Evolutionary conservation across 768 basidiomycete species (phyloP).

Genomic region (Kwoniella newhampshirensis): DNA sequence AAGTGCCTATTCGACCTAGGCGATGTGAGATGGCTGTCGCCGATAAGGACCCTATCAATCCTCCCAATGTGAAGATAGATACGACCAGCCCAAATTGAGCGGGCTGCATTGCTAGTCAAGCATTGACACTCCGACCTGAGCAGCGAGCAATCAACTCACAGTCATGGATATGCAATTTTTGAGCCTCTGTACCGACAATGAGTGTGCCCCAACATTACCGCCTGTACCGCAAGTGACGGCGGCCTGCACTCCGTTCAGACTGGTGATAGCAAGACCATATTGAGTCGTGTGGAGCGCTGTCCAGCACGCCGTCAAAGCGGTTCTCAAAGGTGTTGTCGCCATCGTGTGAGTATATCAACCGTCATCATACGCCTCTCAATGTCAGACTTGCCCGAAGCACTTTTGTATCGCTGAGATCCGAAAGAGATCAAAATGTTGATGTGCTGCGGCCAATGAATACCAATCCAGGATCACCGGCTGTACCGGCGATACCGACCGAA

Average conservation of each 20-base stretch:
- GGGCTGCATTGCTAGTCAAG: too few species aligned
- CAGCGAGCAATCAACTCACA: conserved; percentile 26
- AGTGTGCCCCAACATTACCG: conserved; percentile 8
- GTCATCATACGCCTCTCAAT: too few species aligned
- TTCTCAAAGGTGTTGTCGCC: conserved; percentile 4
- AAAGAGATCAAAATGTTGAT: too few species aligned
- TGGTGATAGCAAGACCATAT: conserved; percentile 82
- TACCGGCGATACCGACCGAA: too few species aligned
- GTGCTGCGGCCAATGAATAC: too few species aligned
- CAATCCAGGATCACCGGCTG: too few species aligned
- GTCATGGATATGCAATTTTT: conserved; percentile 36
- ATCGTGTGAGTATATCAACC: too few species aligned
- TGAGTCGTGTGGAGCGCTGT: conserved; percentile 43
- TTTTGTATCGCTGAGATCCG: too few species aligned
- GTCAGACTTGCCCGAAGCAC: too few species aligned
- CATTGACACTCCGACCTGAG: too few species aligned
- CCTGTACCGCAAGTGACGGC: conserved; percentile 37
- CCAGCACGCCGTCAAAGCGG: conserved; percentile 37
- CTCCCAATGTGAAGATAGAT: conserved; percentile 80
- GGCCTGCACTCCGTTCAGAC: conserved; percentile 80
- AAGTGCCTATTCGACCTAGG: conserved; percentile 34
- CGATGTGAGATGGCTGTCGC: conserved; percentile 22
- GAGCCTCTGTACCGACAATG: conserved; percentile 10
- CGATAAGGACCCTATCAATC: conserved; percentile 64
- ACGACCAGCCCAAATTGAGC: conserved; percentile 78